Evolutionary conservation across 2,329 filamentous ascomycete species (phyloP).

Genomic region (Septoria linicola): DNA sequence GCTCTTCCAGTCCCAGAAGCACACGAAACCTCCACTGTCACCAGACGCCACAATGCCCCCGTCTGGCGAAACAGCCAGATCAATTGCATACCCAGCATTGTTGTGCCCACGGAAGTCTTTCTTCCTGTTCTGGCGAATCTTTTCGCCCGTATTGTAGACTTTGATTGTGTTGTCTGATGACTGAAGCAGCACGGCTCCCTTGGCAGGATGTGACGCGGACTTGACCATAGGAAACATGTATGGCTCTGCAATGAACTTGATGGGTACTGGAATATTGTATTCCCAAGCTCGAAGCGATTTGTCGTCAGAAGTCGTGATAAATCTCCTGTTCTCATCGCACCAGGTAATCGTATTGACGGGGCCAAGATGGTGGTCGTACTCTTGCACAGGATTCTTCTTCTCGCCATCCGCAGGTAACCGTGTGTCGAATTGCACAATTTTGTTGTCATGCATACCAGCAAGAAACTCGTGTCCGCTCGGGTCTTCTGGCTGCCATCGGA

Average conservation of each 20-base stretch:
- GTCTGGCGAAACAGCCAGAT: conserved; percentile 83
- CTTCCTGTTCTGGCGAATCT: conserved; percentile 95
- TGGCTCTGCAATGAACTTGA: conserved; percentile 96
- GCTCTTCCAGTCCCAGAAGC: conserved; percentile 99
- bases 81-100: conserved; percentile 89
- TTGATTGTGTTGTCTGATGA: conserved; percentile 94
- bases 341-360: conserved; percentile 97
- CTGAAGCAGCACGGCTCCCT: conserved; percentile 94
- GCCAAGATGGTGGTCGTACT: conserved; percentile 98
- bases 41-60: conserved; percentile 87
- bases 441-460: conserved; percentile 97
- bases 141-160: conserved; percentile 90
- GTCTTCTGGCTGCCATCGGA: conserved; percentile 83
- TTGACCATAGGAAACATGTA: conserved; percentile 97
- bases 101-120: conserved; percentile 96
- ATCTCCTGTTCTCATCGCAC: conserved; percentile 88
- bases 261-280: conserved; percentile 95
- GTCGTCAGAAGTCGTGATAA: conserved; percentile 97
- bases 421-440: conserved; percentile 95
- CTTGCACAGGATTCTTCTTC: conserved; percentile 70
- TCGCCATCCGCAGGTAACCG: conserved; percentile 56
- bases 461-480: conserved; percentile 85
- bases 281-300: conserved; percentile 96
- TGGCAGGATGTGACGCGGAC: conserved; percentile 77
- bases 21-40: conserved; percentile 84